These are phyloP conservation scores for Podaxis mareebaensis DNA, from an alignment of 768 basidiomycete genomes.

Conservation along the genomic window DNA sequence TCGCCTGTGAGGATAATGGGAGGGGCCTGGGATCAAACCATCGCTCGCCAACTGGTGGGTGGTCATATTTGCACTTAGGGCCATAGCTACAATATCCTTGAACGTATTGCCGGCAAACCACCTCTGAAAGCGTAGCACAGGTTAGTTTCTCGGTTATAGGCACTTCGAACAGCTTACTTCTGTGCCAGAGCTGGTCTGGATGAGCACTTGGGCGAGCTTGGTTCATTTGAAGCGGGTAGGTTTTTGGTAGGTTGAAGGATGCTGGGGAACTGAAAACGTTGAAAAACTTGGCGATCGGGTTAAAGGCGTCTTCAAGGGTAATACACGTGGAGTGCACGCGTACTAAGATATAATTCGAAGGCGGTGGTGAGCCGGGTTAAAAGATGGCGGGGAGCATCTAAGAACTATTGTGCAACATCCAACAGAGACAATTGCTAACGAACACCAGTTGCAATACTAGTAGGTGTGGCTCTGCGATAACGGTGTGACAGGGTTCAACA, in stretches of 20 bases:
- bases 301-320: constrained; percentile 16
- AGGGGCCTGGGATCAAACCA: constrained; percentile 1
- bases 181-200: constrained; percentile 10
- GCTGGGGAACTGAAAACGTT: constrained; percentile 6
- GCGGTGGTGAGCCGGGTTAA: constrained; percentile 5
- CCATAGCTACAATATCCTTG: constrained; percentile 16
- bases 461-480: neutral
- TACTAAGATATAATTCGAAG: constrained; percentile 14
- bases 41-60: constrained; percentile 10
- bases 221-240: neutral
- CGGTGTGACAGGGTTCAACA: neutral
- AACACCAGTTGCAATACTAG: neutral
- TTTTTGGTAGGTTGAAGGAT: neutral
- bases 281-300: constrained; percentile 5
- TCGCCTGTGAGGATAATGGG: neutral
- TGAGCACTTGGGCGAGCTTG: neutral
- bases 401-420: neutral
- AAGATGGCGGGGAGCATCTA: neutral
- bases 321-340: constrained; percentile 18
- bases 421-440: neutral
- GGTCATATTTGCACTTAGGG: constrained; percentile 12
- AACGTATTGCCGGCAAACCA: constrained; percentile 15
- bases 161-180: neutral
- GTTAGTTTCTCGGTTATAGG: neutral
- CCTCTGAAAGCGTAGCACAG: neutral